Evolutionary conservation across 2,329 filamentous ascomycete species (phyloP).

Genomic region (Talaromyces pinophilus): DNA sequence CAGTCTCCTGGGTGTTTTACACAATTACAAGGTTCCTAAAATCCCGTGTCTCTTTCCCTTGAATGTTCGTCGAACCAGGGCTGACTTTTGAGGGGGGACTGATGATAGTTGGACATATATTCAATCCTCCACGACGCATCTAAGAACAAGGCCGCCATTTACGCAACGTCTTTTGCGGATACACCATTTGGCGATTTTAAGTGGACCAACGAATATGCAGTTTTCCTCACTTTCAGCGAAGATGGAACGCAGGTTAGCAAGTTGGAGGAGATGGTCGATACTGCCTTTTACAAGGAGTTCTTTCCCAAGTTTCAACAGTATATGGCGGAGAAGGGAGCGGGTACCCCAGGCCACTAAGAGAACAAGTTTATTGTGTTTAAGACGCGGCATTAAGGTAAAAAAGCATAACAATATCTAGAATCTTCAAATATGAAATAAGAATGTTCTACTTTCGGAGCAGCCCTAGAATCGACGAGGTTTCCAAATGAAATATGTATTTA

Average conservation of each 20-base stretch:
- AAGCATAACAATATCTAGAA: too few relatives aligned
- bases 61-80: not conserved
- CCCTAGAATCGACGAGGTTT: too few relatives aligned
- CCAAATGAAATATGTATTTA: too few relatives aligned
- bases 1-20: not conserved
- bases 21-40: not conserved
- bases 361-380: too few relatives aligned
- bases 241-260: not conserved
- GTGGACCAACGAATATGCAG: constrained; percentile 1
- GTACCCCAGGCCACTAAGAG: not conserved
- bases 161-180: not conserved
- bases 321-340: constrained; percentile 5
- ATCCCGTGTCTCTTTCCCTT: not conserved
- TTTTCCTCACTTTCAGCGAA: constrained; percentile 6
- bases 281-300: not conserved
- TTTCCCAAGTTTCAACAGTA: not conserved
- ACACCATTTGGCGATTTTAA: not conserved
- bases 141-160: constrained; percentile 2
- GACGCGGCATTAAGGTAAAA: too few relatives aligned
- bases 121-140: not conserved
- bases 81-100: not conserved
- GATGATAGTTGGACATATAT: not conserved
- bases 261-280: constrained; percentile 13
- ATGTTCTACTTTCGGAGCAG: too few relatives aligned
- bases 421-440: too few relatives aligned